Conservation (phyloP, 2,329 filamentous ascomycete genomes). For the Colletotrichum scovillei region DNA sequence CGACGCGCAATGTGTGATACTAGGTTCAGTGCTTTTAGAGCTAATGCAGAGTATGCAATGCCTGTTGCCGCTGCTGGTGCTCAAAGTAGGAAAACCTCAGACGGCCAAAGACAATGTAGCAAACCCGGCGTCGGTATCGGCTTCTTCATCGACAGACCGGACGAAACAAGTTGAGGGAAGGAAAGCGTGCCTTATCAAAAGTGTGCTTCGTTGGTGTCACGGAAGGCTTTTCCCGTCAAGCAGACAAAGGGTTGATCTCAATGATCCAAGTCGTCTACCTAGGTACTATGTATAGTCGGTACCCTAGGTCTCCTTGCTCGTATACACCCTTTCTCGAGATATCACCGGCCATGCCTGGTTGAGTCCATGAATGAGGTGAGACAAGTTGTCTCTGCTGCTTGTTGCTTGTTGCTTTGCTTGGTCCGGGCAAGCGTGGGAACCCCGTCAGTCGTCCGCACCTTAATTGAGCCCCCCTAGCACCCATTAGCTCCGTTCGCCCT, state of each 20-base stretch:
- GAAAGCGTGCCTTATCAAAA: not conserved
- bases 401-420: conserved; percentile 15
- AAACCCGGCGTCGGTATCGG: conserved; percentile 13
- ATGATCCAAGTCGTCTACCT: not conserved
- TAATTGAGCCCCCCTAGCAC: conserved; percentile 28
- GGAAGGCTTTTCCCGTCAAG: not conserved
- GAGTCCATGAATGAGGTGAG: conserved; percentile 22
- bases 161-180: not conserved
- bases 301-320: not conserved
- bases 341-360: conserved; percentile 11
- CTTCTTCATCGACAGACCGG: not conserved
- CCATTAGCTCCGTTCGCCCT: conserved; percentile 17
- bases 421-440: conserved; percentile 26
- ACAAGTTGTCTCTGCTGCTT: conserved; percentile 18
- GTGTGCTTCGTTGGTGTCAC: not conserved
- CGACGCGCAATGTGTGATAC: conserved; percentile 10
- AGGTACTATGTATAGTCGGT: not conserved
- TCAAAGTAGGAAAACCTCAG: conserved; percentile 14
- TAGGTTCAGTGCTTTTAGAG: conserved; percentile 19
- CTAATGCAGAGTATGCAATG: conserved; percentile 15
- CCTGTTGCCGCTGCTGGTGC: not conserved
- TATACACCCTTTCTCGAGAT: conserved; percentile 1
- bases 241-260: not conserved
- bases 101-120: conserved; percentile 12
- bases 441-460: conserved; percentile 26